These are phyloP conservation scores for Phylloporus sp. DNA, from an alignment of 768 basidiomycete genomes.

Conservation along the genomic window DNA sequence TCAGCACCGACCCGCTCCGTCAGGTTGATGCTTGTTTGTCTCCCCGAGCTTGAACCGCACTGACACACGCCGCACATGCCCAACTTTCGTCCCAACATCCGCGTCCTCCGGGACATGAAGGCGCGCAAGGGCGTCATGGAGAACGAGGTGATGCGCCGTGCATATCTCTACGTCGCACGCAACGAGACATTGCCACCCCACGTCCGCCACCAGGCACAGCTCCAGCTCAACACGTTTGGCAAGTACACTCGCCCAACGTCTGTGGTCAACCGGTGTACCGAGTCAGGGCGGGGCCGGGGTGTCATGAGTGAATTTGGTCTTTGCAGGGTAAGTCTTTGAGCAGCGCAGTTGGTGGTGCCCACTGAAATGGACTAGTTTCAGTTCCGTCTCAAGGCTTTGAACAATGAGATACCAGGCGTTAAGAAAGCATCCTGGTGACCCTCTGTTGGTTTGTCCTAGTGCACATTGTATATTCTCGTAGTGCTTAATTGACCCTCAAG, in stretches of 20 bases:
- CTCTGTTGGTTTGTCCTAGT: not conserved
- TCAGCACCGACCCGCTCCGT: not conserved
- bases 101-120: conserved; percentile 74
- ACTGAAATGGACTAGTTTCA: conserved; percentile 51
- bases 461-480: not conserved
- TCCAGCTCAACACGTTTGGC: conserved; percentile 87
- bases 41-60: not conserved
- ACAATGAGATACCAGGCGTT: conserved; percentile 82
- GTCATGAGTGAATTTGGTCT: conserved; percentile 87
- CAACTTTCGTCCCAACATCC: conserved; percentile 37
- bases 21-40: conserved; percentile 25
- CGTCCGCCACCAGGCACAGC: conserved; percentile 89
- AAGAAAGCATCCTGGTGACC: conserved; percentile 86
- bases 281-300: conserved; percentile 83
- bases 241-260: conserved; percentile 79
- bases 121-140: conserved; percentile 66
- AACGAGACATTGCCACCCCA: conserved; percentile 86
- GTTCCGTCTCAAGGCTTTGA: conserved; percentile 81
- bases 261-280: conserved; percentile 85
- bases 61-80: conserved; percentile 15
- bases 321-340: conserved; percentile 54
- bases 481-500: not conserved
- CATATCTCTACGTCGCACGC: conserved; percentile 90
- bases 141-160: conserved; percentile 80
- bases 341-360: not conserved